These are phyloP conservation scores for Pterocarpus macrocarpus DNA, from an alignment of 306 rosid genomes.

Conservation along the genomic window DNA sequence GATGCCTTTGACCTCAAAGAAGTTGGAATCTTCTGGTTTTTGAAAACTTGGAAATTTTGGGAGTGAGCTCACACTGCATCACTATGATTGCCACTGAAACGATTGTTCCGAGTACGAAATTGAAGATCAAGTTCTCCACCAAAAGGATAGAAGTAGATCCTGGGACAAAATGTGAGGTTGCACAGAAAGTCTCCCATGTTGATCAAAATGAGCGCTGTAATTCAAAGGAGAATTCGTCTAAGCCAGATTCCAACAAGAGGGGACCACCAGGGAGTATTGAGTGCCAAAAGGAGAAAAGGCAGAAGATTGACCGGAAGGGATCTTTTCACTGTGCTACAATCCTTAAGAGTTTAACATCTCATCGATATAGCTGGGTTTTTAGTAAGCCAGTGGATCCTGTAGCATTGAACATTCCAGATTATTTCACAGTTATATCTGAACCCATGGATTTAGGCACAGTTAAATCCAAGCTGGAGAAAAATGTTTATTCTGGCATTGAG, in stretches of 20 bases:
- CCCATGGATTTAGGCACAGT: conserved; percentile 98
- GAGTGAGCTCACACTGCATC: conserved; percentile 3
- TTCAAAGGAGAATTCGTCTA: conserved; percentile 45
- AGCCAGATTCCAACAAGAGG: conserved; percentile 59
- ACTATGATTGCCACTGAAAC: conserved; percentile 78
- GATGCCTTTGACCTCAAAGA: conserved; percentile 21
- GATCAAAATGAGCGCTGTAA: conserved; percentile 38
- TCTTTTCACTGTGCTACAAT: conserved; percentile 62
- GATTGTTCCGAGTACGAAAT: conserved; percentile 56
- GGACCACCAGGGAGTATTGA: conserved; percentile 52
- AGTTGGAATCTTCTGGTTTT: conserved; percentile 38
- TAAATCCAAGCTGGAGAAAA: conserved; percentile 69
- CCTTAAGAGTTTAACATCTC: conserved; percentile 65
- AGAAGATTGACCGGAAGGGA: conserved; percentile 68
- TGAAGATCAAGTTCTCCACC: conserved; percentile 73
- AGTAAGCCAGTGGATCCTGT: conserved; percentile 83
- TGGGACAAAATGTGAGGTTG: conserved; percentile 48
- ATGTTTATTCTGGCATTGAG: conserved; percentile 55
- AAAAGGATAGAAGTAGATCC: conserved; percentile 67
- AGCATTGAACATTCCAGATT: conserved; percentile 82
- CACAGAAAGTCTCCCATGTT: conserved; percentile 44
- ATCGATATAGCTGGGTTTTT: conserved; percentile 74
- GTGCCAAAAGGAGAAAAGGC: conserved; percentile 68
- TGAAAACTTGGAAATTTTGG: conserved; percentile 35
- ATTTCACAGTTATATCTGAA: conserved; percentile 65